Conservation (phyloP, 768 basidiomycete species). For the Amylocystis lapponica region DNA sequence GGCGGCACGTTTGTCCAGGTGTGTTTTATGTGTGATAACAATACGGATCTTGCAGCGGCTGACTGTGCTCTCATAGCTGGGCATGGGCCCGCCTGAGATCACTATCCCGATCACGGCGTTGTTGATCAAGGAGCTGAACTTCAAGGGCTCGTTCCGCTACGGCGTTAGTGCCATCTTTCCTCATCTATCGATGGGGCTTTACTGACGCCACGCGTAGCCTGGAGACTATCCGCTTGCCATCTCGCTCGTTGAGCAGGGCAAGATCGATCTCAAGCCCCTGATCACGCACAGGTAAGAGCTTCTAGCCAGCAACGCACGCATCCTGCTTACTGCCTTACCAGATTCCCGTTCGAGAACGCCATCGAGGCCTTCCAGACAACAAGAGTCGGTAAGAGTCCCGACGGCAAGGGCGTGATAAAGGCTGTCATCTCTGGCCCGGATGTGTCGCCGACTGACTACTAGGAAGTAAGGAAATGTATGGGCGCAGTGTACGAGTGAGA, state of each 20-base stretch:
- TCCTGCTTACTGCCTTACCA: slow-evolving; percentile 19
- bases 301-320: not conserved
- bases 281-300: slow-evolving; percentile 74
- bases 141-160: slow-evolving; percentile 93
- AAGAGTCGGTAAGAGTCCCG: slow-evolving; percentile 69
- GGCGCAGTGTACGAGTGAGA: no score
- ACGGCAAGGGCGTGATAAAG: slow-evolving; percentile 88
- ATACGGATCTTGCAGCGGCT: no score
- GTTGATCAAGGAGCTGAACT: slow-evolving; percentile 69
- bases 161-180: slow-evolving; percentile 41
- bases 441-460: slow-evolving; percentile 39
- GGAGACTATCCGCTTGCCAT: slow-evolving; percentile 86
- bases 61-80: no score
- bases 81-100: slow-evolving; percentile 79
- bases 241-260: slow-evolving; percentile 73
- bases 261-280: slow-evolving; percentile 81
- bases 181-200: not conserved
- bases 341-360: slow-evolving; percentile 75
- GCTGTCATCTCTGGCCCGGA: slow-evolving; percentile 82
- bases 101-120: slow-evolving; percentile 66
- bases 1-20: slow-evolving; percentile 76
- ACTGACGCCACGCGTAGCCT: slow-evolving; percentile 37
- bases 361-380: slow-evolving; percentile 78
- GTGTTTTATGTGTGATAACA: slow-evolving; percentile 10
- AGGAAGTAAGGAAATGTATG: no score